Base-by-base conservation (phyloP, 2,329 filamentous ascomycete genomes). In the Nigrograna mackinnonii region DNA sequence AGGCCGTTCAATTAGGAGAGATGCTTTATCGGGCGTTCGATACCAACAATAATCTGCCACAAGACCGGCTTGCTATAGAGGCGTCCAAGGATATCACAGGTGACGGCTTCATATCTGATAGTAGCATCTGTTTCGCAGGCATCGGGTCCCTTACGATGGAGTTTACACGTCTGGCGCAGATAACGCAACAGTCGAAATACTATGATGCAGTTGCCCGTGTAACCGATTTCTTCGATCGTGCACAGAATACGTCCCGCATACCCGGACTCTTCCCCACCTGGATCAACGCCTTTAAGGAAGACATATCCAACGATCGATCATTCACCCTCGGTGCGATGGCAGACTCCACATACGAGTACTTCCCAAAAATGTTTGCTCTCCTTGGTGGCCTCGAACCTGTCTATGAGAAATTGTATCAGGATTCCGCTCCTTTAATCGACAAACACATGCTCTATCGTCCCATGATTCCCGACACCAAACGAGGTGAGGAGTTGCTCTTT, bases 361-460 rank as follows among this genome's bases (percentile, higher is more conserved):
- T 70, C 14, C 62, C 62, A 9, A 70, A 70, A 37, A 64, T 62
- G 51, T 54, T 58, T 35, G 58, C 62, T 6, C 49, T 70, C 5
- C 55, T 67, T 7, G 64, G 65, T 11, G 77, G 77, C 5, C 50
- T 68, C 2, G 68, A 74, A 4, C 67, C 70, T 0, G 63, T 72
- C 7, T 80, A 79, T 54, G 55, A 71, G 14, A 77, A 76, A 12
- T 66, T 83, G 13, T 89, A 84, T 58, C 79, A 85, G 50, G 71
- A 66, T 31, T 66, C 68, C 3, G 68, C 71, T 39, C 40, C 55
- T 6, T 65, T 72, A 21, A 74, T 74, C 6, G 72, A 72, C 37
- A 66, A 72, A 36, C 62, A 78, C 57, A 72, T 75, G 44, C 62
- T 80, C 6, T 80, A 73, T 56, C 70, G 76, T 9, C 76, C 78